Base-by-base conservation (phyloP, 2,329 filamentous ascomycete species). In the Mollisiaceae sp. region DNA sequence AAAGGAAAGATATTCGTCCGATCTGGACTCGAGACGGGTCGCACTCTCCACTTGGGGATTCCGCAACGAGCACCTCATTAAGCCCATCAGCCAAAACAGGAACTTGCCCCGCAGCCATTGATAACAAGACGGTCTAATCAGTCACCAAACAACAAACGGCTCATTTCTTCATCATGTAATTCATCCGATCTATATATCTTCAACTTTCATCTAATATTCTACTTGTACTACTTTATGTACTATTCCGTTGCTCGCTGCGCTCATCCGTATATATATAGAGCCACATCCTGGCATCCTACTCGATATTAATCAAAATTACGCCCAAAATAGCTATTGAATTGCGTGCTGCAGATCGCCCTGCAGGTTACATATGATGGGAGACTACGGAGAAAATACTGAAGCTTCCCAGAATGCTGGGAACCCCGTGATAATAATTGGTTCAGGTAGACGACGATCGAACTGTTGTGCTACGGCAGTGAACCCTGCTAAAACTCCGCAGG, bases 401-500 rank as follows among this genome's bases (percentile, higher is more conserved):
- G 8, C n/a, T 57, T 8, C 24, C 36, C 57, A 11, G n/a, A 20
- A 62, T 43, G 54, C 15, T 36, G 38, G 24, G n/a, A 32, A 57
- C 8, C 62, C 45, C 3, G 68, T 66, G n/a, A 67, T 70, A 24
- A 72, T 72, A 41, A 72, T 72, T 66, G 68, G 65, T 65, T 62
- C 70, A 62, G 69, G 68, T 70, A 67, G 18, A 52, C 20, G 20
- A 22, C 11, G 4, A 27, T 9, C 8, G 20, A 27, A 9, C 8
- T 15, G 20, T 9, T 12, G 18, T 8, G n/a, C 32, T 59, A 15
- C 24, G 14, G 8, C 9, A 38, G 11, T 27, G 47, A 52, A 12
- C 47, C 24, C 39, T 59, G 18, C 45, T 63, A 41, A 52, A 41
- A 12, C 20, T 24, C 56, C 8, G 20, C 20, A 81, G 79, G 79